phyloP scores from a whole-genome alignment of 2,329 filamentous ascomycete species.

The Domatiomyces globalis region DNA sequence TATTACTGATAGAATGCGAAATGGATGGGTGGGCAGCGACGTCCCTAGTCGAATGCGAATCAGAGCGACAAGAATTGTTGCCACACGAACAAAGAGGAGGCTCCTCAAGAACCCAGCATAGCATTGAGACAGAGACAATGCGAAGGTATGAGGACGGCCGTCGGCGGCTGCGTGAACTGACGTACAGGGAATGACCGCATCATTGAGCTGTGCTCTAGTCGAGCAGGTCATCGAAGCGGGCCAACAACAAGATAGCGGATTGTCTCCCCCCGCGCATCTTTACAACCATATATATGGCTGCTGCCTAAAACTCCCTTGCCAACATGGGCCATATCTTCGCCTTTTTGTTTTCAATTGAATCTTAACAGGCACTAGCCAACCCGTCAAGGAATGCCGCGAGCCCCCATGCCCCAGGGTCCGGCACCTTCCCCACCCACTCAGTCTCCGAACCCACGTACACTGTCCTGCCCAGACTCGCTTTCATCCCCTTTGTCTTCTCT shows the following conservation, averaged over 20 bases:
- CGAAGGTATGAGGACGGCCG: too few species aligned
- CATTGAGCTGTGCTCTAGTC: too few species aligned
- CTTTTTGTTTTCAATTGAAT: too few species aligned
- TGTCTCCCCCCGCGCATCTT: too few species aligned
- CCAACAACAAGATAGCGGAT: too few species aligned
- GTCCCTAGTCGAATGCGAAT: background rate
- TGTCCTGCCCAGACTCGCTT: constrained; percentile 67
- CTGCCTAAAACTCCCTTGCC: too few species aligned
- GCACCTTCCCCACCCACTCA: constrained; percentile 55
- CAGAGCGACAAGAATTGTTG: background rate
- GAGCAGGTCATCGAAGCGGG: too few species aligned
- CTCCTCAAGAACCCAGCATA: background rate
- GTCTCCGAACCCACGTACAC: constrained; percentile 62
- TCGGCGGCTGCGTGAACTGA: too few species aligned
- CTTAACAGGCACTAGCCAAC: constrained; percentile 48
- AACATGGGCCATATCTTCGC: too few species aligned
- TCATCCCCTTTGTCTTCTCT: constrained; percentile 80
- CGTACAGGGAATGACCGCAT: too few species aligned
- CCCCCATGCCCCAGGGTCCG: constrained; percentile 63
- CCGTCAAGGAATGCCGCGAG: constrained; percentile 73
- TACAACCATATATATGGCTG: too few species aligned
- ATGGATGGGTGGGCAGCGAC: background rate
- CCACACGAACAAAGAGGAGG: background rate
- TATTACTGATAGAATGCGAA: background rate
- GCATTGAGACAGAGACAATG: too few species aligned